phyloP scores from a whole-genome alignment of 202 grass and related monocot genomes.

The Zoysia matrella region DNA sequence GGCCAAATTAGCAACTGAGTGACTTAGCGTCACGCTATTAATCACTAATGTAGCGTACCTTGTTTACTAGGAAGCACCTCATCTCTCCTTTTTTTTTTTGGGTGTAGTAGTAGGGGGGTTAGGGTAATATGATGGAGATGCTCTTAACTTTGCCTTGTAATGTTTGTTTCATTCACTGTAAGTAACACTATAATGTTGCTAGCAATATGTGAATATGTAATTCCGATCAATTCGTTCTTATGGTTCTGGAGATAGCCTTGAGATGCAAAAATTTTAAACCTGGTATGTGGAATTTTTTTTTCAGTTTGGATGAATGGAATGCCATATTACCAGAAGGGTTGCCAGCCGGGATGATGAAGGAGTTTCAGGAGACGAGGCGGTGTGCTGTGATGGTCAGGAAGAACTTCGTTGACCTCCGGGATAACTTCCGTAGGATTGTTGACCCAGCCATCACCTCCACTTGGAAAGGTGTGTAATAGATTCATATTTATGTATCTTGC shows the following conservation, averaged over 20 bases:
- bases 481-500: constrained; percentile 18
- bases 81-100: not conserved
- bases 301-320: constrained; percentile 96
- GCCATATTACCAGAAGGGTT: constrained; percentile 85
- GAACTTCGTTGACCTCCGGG: constrained; percentile 83
- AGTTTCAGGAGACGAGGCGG: constrained; percentile 88
- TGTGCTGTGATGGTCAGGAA: constrained; percentile 96
- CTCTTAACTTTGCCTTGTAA: not conserved
- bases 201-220: not conserved
- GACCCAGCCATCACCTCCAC: constrained; percentile 68
- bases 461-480: constrained; percentile 66
- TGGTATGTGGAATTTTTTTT: constrained; percentile 19
- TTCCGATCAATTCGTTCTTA: not conserved
- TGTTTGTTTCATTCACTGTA: not conserved
- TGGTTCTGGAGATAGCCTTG: constrained; percentile 2
- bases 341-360: constrained; percentile 81
- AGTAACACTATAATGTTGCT: not conserved
- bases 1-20: not conserved
- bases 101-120: not conserved
- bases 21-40: not conserved
- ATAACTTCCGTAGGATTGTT: constrained; percentile 90
- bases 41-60: not conserved
- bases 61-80: not conserved
- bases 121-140: not conserved
- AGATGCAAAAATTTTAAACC: constrained; percentile 1